These are phyloP conservation scores for Fusarium armeniacum DNA, from an alignment of 2,329 filamentous ascomycete species.

Conservation along the genomic window DNA sequence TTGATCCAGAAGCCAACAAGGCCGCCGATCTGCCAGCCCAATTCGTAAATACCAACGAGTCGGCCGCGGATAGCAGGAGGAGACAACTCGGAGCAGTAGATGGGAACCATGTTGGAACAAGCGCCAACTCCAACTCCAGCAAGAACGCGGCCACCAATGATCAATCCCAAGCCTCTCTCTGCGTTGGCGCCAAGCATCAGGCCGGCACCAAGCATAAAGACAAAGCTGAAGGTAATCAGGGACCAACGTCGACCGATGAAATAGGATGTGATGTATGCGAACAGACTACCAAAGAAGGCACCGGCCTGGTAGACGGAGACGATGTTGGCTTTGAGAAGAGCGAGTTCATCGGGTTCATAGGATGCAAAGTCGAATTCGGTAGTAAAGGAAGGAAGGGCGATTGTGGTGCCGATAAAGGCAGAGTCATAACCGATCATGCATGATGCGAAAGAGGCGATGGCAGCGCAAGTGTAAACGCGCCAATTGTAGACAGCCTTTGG, in stretches of 20 bases:
- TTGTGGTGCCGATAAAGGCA: slow-evolving; percentile 83
- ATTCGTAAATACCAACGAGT: slow-evolving; percentile 75
- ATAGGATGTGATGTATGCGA: slow-evolving; percentile 75
- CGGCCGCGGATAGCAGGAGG: slow-evolving; percentile 75
- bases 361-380: slow-evolving; percentile 74
- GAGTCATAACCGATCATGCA: slow-evolving; percentile 75
- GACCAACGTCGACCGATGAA: slow-evolving; percentile 76
- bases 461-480: slow-evolving; percentile 68
- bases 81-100: slow-evolving; percentile 71
- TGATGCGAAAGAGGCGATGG: slow-evolving; percentile 68
- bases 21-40: slow-evolving; percentile 75
- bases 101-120: slow-evolving; percentile 72
- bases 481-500: slow-evolving; percentile 71
- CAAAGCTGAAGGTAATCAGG: slow-evolving; percentile 69
- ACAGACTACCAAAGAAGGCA: slow-evolving; percentile 83
- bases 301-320: slow-evolving; percentile 86
- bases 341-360: slow-evolving; percentile 62
- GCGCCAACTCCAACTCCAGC: slow-evolving; percentile 74
- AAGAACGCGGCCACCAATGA: slow-evolving; percentile 73
- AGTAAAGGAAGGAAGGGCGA: slow-evolving; percentile 77
- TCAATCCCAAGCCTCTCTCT: slow-evolving; percentile 71
- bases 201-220: slow-evolving; percentile 80
- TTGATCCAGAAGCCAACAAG: slow-evolving; percentile 76
- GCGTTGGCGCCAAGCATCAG: slow-evolving; percentile 77
- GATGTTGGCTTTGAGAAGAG: slow-evolving; percentile 78